Base-by-base conservation (phyloP, 176 grass and related monocot species). In the Themeda triandra region DNA sequence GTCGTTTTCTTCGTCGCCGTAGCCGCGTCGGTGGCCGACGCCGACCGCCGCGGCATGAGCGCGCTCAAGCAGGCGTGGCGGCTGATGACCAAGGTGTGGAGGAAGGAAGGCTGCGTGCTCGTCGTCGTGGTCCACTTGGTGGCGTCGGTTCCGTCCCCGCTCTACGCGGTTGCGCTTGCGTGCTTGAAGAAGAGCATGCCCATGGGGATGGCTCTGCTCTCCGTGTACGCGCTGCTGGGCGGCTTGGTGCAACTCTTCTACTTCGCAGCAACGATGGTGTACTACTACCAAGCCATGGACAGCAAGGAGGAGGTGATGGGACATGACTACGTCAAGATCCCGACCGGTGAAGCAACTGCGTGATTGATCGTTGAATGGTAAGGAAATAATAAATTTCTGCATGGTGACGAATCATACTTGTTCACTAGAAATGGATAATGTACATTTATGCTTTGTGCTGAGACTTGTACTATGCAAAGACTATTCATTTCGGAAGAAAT, bases 51-150 rank as follows among this genome's bases (percentile, higher is more conserved):
- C 9, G 64, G 86, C 23, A 2, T 77, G 49, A 6, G 6, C 4
- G 80, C 80, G 21, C 86, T 88, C 64, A 37, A 23, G 15, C 49
- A 63, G 79, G 80, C 86, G 40, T 83, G 86, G 80, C 28, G 39
- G 79, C 51, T 88, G 23, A 88, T 83, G 78, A 87, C 71, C 9
- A 35, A 8, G 73, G 64, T 31, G 72, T 33, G 10, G 49, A 77
- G 51, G 79, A 88, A 63, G 80, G 80, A 76, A 53, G 79, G 73
- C 0, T 58, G 36, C 12, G n/a, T 88, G 53, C 54, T 88, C n/a
- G 65, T 53, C 24, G 2, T 72, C 11, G 64, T 53, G 11, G 0
- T 37, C 0, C 13, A 36, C 9, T 6, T 78, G 15, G 3, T 83
- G 40, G n/a, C n/a, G 0, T 32, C 8, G 2, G 41, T 6, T 23